These are phyloP conservation scores for Bauhinia variegata DNA, from an alignment of 306 rosid species.

Conservation along the genomic window DNA sequence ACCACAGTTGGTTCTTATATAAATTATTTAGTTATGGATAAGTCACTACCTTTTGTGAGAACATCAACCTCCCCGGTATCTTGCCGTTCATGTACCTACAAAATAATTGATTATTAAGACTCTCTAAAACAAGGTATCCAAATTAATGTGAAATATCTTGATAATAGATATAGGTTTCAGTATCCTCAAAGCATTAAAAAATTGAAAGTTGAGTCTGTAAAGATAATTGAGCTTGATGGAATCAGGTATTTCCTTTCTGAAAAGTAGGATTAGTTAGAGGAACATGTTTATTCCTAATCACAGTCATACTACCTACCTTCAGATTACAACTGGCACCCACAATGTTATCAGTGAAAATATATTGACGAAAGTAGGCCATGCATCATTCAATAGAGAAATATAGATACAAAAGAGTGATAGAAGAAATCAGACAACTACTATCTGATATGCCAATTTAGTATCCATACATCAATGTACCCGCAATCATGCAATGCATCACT, in stretches of 20 bases:
- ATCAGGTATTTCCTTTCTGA: neutral
- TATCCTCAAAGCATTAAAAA: neutral
- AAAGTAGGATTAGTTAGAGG: neutral
- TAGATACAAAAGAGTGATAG: too few species aligned
- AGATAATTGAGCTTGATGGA: neutral
- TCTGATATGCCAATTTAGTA: neutral
- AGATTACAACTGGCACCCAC: neutral
- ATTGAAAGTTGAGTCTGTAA: neutral
- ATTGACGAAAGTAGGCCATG: constrained; percentile 5
- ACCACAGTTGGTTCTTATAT: too few species aligned
- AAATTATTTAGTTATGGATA: neutral
- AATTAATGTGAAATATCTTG: neutral
- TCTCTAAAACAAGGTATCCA: neutral
- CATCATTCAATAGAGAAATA: neutral
- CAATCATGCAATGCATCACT: neutral
- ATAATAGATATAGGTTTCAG: constrained; percentile 13
- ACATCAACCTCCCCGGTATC: constrained; percentile 87
- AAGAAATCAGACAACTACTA: neutral
- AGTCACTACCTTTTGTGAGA: constrained; percentile 80
- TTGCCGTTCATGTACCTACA: constrained; percentile 82
- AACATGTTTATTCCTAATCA: neutral
- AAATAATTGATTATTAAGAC: constrained; percentile 33
- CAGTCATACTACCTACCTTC: constrained; percentile 3
- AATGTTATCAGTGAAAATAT: constrained; percentile 10
- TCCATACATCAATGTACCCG: neutral